These are phyloP conservation scores for Puccinia polysora DNA, from an alignment of 1,284 basidiomycete species.

Conservation along the genomic window DNA sequence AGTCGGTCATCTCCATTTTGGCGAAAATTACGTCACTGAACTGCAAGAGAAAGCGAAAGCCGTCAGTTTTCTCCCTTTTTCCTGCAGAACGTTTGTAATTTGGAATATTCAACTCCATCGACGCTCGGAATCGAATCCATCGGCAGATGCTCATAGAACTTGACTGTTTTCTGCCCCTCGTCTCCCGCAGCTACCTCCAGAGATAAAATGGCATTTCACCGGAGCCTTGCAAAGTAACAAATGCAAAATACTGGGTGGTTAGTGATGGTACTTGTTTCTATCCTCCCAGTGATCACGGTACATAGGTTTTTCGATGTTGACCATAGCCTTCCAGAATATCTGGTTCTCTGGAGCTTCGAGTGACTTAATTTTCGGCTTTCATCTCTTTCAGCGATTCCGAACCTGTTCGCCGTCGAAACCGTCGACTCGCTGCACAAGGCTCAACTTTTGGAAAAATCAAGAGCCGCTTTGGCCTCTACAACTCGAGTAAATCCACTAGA, in stretches of 20 bases:
- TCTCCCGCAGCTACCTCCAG: conserved; percentile 63
- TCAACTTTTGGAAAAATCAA: conserved; percentile 70
- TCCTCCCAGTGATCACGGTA: not conserved
- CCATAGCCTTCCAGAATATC: conserved; percentile 43
- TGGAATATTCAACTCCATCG: not conserved
- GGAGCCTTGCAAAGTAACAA: conserved; percentile 94
- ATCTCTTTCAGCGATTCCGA: conserved; percentile 67
- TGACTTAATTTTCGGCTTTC: conserved; percentile 16
- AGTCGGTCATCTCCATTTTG: conserved; percentile 66
- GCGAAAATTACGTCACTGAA: conserved; percentile 97
- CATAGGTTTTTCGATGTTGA: not conserved
- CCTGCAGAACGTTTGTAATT: too few species aligned
- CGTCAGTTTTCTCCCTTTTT: conserved; percentile 55
- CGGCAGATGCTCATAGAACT: not conserved
- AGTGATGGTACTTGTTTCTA: conserved; percentile 48
- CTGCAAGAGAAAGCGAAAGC: conserved; percentile 77
- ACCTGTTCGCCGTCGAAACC: conserved; percentile 83
- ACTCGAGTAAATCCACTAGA: conserved; percentile 59
- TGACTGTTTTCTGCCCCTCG: not conserved
- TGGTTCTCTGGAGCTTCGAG: conserved; percentile 37
- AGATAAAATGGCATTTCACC: conserved; percentile 96
- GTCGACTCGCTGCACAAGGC: conserved; percentile 82
- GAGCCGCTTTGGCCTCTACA: conserved; percentile 58
- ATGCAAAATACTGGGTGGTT: conserved; percentile 79
- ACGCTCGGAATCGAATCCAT: not conserved